Base-by-base conservation (phyloP, 768 basidiomycete species). In the Neoboletus subvelutipes region DNA sequence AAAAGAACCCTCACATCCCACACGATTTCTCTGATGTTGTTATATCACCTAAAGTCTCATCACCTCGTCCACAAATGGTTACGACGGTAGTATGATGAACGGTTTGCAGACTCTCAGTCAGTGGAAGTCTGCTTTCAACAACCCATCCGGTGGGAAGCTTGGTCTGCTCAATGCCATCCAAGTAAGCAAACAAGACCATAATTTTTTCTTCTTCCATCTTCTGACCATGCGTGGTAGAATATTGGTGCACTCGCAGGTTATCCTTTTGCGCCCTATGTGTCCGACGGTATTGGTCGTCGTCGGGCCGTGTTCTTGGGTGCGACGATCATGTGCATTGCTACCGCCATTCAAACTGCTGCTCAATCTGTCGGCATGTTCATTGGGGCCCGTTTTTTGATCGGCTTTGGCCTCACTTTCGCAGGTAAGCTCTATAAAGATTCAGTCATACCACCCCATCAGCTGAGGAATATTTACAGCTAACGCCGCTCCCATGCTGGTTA, bases 41-140 rank as follows among this genome's bases (percentile, higher is more conserved):
- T 5, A 13, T 29, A 8, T 47, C 28, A 31, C 47, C 22, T 52
- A 22, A 52, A 86, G 85, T 48, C 82, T 90, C 60, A 86, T 89
- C 66, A 89, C 87, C 12, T 88, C 87, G 26, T 86, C 85, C 15
- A 87, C 84, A 47, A 87, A 84, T 68, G 88, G 88, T 50, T 90
- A 85, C 67, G 88, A 90, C 64, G 86, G 86, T 57, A 84, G 82
- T 69, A 83, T 89, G 83, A 87, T 89, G 87, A 89, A 90, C 71
- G 86, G 86, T 68, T 76, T 92, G 41, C 89, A 92, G 71, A 81
- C 82, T 45, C 76, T 90, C 57, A 53, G 65, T 18, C 81, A 85
- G 60, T 92, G 90, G 90, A 70, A 76, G 46, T 45, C 58, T 9
- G 86, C 83, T 65, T 91, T 92, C 70, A 58, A 76, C 54, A n/a